These are phyloP conservation scores for Hippophae tibetana DNA, from an alignment of 306 rosid genomes.

Conservation along the genomic window DNA sequence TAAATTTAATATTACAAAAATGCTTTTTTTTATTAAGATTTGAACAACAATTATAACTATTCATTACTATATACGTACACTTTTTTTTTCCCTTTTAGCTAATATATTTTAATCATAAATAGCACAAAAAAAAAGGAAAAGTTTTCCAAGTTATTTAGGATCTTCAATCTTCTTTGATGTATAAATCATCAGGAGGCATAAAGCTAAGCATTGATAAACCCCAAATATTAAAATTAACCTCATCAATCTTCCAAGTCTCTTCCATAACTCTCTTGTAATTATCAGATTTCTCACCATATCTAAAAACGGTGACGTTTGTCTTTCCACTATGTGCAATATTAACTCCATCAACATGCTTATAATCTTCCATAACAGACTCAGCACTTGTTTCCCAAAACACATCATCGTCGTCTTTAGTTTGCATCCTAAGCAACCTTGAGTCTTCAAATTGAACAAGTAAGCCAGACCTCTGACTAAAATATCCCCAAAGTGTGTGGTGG, in stretches of 20 bases:
- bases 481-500: constrained; percentile 89
- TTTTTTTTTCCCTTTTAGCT: too few relatives aligned
- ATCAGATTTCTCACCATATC: constrained; percentile 72
- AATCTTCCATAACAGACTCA: constrained; percentile 66
- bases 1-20: too few relatives aligned
- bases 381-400: constrained; percentile 95
- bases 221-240: constrained; percentile 65
- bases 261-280: constrained; percentile 81
- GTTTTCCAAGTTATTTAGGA: too few relatives aligned
- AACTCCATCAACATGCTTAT: constrained; percentile 63
- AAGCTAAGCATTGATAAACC: constrained; percentile 65
- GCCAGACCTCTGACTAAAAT: constrained; percentile 91
- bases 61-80: too few relatives aligned
- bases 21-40: too few relatives aligned
- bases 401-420: constrained; percentile 50
- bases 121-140: too few relatives aligned
- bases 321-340: constrained; percentile 81
- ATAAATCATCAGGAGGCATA: constrained; percentile 42
- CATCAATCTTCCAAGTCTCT: constrained; percentile 78
- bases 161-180: too few relatives aligned
- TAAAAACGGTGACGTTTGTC: constrained; percentile 51
- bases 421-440: constrained; percentile 64
- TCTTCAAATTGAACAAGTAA: constrained; percentile 75
- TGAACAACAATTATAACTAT: too few relatives aligned
- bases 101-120: too few relatives aligned